Conservation (phyloP, 2,329 filamentous ascomycete species). For the Nothophoma quercina region DNA sequence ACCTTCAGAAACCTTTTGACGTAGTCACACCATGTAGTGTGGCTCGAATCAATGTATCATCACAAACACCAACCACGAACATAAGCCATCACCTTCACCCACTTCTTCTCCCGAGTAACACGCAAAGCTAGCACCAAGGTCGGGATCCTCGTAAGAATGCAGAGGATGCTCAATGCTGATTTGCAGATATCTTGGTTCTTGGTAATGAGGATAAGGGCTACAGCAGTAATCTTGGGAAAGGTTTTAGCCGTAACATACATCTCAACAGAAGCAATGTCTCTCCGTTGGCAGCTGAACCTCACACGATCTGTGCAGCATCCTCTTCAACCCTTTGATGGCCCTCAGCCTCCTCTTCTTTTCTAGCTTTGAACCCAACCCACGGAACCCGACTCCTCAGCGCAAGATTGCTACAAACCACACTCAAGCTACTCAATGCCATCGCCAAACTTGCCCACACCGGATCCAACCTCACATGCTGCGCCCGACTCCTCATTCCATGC, state of each 20-base stretch:
- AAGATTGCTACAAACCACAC: constrained; percentile 84
- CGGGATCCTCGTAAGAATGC: no score
- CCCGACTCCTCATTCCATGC: constrained; percentile 48
- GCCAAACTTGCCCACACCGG: constrained; percentile 89
- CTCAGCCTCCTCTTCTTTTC: constrained; percentile 9
- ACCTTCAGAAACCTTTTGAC: background rate
- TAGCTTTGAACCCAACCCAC: constrained; percentile 53
- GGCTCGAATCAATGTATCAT: constrained; percentile 3
- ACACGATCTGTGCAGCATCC: background rate
- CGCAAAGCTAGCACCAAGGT: no score
- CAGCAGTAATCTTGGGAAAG: no score
- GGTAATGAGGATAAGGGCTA: no score
- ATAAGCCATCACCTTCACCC: no score
- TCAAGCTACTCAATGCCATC: constrained; percentile 92
- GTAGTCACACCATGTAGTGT: constrained; percentile 6
- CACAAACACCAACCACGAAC: background rate
- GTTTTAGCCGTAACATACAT: no score
- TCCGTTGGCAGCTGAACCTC: no score
- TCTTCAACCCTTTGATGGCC: background rate
- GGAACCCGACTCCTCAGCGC: constrained; percentile 64
- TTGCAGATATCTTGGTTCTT: no score
- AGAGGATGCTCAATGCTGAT: no score
- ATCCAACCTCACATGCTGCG: constrained; percentile 69
- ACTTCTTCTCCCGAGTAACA: no score
- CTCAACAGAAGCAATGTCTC: no score